Evolutionary conservation across 441 rosid genomes (phyloP).

Genomic region (Hura crepitans): DNA sequence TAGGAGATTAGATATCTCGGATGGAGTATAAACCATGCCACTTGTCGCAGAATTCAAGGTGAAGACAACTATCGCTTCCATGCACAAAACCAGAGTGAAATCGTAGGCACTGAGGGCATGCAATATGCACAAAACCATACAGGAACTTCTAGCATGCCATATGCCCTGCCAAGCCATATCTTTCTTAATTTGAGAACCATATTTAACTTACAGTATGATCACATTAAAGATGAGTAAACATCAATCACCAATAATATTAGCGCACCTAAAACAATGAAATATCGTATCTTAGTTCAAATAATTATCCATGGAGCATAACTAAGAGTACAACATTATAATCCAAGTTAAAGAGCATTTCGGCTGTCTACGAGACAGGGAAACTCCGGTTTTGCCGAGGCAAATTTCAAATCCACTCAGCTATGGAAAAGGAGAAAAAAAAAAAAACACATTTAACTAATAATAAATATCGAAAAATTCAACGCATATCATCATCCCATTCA

Average conservation of each 20-base stretch:
- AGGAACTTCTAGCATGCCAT: too few species aligned
- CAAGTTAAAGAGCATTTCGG: constrained; percentile 14
- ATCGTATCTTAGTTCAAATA: constrained; percentile 5
- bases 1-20: too few species aligned
- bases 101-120: too few species aligned
- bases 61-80: too few species aligned
- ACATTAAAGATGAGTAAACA: background rate
- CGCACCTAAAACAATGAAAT: background rate
- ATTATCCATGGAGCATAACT: constrained; percentile 19
- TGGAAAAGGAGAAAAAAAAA: constrained; percentile 16
- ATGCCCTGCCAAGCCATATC: too few species aligned
- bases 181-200: too few species aligned
- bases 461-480: constrained; percentile 13
- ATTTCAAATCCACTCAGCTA: constrained; percentile 18
- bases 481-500: background rate
- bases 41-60: too few species aligned
- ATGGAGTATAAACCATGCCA: too few species aligned
- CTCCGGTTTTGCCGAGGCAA: constrained; percentile 7
- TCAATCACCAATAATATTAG: background rate
- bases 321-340: constrained; percentile 28
- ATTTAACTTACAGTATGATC: too few species aligned
- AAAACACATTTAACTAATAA: constrained; percentile 19
- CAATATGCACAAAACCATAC: too few species aligned
- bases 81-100: too few species aligned
- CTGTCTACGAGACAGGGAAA: constrained; percentile 14